Evolutionary conservation across 768 basidiomycete species (phyloP).

Genomic region (Terana coerulea): DNA sequence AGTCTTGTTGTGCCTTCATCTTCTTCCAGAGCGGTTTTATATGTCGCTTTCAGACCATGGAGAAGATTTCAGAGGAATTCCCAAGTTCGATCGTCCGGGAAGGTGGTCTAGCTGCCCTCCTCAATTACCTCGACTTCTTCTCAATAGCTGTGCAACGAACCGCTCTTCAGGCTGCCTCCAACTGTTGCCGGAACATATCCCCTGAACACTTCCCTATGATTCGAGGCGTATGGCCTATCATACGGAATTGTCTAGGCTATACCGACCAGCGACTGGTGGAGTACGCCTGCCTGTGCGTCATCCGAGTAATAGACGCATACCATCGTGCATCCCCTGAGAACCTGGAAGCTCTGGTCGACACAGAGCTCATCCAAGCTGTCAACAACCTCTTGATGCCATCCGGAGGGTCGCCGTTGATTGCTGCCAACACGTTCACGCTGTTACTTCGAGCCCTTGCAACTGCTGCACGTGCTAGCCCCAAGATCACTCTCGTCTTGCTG

Average conservation of each 20-base stretch:
- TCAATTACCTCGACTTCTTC: constrained; percentile 98
- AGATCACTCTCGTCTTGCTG: constrained; percentile 79
- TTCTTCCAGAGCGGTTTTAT: constrained; percentile 14
- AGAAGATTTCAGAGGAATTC: constrained; percentile 98
- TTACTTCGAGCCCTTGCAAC: constrained; percentile 85
- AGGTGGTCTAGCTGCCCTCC: constrained; percentile 87
- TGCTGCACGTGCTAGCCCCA: constrained; percentile 83
- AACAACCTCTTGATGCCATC: constrained; percentile 83
- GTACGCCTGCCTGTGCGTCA: constrained; percentile 91
- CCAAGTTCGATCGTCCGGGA: constrained; percentile 95
- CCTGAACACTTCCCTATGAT: constrained; percentile 89
- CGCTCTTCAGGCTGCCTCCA: constrained; percentile 93
- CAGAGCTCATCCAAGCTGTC: constrained; percentile 74
- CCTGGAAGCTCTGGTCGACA: constrained; percentile 82
- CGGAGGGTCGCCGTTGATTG: constrained; percentile 82
- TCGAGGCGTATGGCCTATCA: constrained; percentile 85
- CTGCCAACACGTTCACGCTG: constrained; percentile 83
- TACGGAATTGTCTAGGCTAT: constrained; percentile 87
- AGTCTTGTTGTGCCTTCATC: constrained; percentile 34
- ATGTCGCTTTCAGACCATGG: constrained; percentile 67
- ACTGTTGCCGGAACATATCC: constrained; percentile 92
- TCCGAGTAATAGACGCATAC: constrained; percentile 91
- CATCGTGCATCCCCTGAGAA: constrained; percentile 80
- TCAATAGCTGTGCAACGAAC: constrained; percentile 97
- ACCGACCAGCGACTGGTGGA: constrained; percentile 97